Base-by-base conservation (phyloP, 2,329 filamentous ascomycete species). In the Epichloe bromicola region DNA sequence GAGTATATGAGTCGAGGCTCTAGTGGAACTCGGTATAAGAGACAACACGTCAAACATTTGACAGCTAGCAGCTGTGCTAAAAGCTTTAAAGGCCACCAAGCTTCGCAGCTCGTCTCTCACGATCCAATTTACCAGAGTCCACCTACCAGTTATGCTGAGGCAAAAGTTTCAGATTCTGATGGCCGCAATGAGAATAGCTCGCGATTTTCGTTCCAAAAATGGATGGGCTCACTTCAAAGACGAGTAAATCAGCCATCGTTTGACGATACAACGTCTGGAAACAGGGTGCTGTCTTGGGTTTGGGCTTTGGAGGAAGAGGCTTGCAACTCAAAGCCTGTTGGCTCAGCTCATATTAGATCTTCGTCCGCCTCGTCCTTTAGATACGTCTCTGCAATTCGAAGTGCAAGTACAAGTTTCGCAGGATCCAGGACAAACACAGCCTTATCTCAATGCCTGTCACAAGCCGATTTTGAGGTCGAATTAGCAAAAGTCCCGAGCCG, bases 371-470 rank as follows among this genome's bases (percentile, higher is more conserved):
- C 86, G 6, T 94, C 89, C 0, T 81, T 87, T 53, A 85, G 79
- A 2, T 89, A 90, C 61, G 80, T 96, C 39, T 80, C 83, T n/a
- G 84, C 80, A 15, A 77, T 94, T 58, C 88, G 85, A 63, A 93
- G 88, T 55, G 85, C 86, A 49, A 90, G 85, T 53, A 74, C 88
- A 54, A 95, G 88, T 53, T 71, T 90, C 53, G 78, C 82, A 46
- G 88, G 78, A 49, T 84, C 83, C 11, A 75, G 75, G 53, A 72
- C 67, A 54, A 72, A 73, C 49, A 73, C 70, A 8, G 63, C 68
- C 20, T 73, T 72, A 49, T 79, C 82, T 40, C 67, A 71, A 57
- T 66, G 71, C 41, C 73, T 75, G 50, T 78, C 82, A 42, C 75
- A 74, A 55, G 78, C 80, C 44, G 80, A 83, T 51, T 76, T 76